Conservation (phyloP, 441 rosid species). For the Gossypium davidsonii region DNA sequence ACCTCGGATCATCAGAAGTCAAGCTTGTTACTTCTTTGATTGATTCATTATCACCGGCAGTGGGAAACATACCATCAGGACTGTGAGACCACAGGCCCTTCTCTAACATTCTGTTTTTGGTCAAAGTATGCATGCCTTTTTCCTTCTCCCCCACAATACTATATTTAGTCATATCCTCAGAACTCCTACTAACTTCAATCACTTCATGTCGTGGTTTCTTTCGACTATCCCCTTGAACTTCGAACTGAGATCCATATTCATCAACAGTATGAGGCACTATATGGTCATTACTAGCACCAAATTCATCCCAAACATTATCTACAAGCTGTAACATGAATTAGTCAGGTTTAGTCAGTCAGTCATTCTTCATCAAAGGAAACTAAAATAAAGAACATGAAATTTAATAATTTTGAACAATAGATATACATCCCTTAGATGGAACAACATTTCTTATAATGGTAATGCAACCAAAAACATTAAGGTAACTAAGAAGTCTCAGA, state of each 20-base stretch:
- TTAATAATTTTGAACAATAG: neutral
- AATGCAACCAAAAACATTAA: neutral
- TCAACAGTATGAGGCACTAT: conserved; percentile 53
- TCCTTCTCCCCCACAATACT: conserved; percentile 31
- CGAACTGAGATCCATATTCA: conserved; percentile 31
- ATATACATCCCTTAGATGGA: neutral
- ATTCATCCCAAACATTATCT: conserved; percentile 50
- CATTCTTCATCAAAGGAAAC: neutral
- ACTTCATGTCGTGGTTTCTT: conserved; percentile 46
- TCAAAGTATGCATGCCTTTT: conserved; percentile 17
- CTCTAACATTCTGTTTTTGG: conserved; percentile 49
- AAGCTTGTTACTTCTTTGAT: conserved; percentile 36
- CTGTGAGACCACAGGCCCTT: conserved; percentile 45
- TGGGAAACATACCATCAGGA: conserved; percentile 34
- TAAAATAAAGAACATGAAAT: neutral
- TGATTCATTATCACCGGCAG: conserved; percentile 30
- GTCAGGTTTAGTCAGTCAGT: conserved; percentile 14
- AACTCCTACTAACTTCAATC: conserved; percentile 29
- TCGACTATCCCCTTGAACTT: conserved; percentile 25
- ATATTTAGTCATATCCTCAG: conserved; percentile 25
- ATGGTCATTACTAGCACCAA: conserved; percentile 54
- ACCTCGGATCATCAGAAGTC: conserved; percentile 37
- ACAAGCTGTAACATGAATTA: conserved; percentile 43
- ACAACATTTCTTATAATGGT: neutral
- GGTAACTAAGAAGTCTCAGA: neutral